Evolutionary conservation across 2,329 filamentous ascomycete genomes (phyloP), one percentile per base, ranked within the genome.

Genomic region (Monascus ruber): DNA sequence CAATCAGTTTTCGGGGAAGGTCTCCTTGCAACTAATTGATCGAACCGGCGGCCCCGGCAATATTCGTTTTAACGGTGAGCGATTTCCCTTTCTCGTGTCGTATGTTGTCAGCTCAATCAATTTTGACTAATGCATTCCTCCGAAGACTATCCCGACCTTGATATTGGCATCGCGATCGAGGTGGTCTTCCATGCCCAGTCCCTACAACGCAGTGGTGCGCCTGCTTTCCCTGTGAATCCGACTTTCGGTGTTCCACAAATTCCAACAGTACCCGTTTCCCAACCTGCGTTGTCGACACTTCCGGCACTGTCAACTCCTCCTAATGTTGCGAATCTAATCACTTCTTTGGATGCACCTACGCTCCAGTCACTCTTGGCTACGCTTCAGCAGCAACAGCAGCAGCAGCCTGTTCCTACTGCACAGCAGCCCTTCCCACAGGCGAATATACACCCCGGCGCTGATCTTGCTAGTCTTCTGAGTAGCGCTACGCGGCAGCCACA

Each of bases 21-120:
- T 96, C 37, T 77, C 83, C 0, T 67, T 95, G 3, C 85, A 89
- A 51, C 76, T 94, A 5, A 95, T 95, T 54, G 83, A 94, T 61
- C 81, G 87, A 25, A 81, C 77, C 32, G 73, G 71, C 6, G 85
- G 84, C n/a, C 69, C 71, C 11, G 76, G 76, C 50, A 87, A 85
- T 47, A 79, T 93, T 42, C 77, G 79, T 33, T 95, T 85, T 56
- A 85, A 94, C 51, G 72, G 73, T 74, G 52, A 52, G 67, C 11
- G 17, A 26, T 31, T 32, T 5, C 17, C 17, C 24, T 31, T 9
- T 26, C 9, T 42, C 27, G 25, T 24, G 27, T 5, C 24, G 34
- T 39, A 11, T 24, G 28, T 33, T 35, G 27, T 24, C 26, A 25
- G 7, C 3, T 40, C 31, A 34, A 45, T 46, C 26, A 17, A 17